phyloP scores from a whole-genome alignment of 257 asterid species.

The Misopates orontium region DNA sequence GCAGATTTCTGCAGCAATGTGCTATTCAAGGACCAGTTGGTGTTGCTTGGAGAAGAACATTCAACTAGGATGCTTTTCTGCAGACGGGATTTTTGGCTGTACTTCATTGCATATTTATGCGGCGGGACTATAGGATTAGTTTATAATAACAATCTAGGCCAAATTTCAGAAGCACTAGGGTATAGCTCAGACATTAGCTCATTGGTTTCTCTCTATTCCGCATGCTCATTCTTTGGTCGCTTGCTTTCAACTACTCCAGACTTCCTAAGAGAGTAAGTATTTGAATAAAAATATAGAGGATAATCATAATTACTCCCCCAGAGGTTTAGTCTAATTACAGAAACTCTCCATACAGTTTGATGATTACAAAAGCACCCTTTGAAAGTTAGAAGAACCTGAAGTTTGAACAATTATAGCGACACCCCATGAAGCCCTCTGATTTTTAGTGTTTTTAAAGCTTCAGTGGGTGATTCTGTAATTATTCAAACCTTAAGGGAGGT shows the following conservation, averaged over 20 bases:
- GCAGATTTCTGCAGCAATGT: constrained; percentile 16
- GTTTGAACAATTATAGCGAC: too few relatives aligned
- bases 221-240: constrained; percentile 72
- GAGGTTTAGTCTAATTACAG: too few relatives aligned
- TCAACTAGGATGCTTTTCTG: constrained; percentile 38
- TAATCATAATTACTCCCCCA: too few relatives aligned
- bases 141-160: constrained; percentile 70
- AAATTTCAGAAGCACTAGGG: constrained; percentile 63
- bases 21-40: constrained; percentile 26
- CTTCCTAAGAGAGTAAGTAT: constrained; percentile 44
- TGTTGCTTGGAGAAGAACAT: constrained; percentile 63
- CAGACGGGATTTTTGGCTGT: constrained; percentile 65
- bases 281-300: not conserved
- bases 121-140: constrained; percentile 67
- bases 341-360: too few relatives aligned
- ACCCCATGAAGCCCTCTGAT: too few relatives aligned
- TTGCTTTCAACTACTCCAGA: constrained; percentile 61
- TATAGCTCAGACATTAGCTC: constrained; percentile 38
- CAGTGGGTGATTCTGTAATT: too few relatives aligned
- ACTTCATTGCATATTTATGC: constrained; percentile 54
- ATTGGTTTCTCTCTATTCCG: constrained; percentile 60
- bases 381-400: too few relatives aligned
- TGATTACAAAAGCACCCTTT: too few relatives aligned
- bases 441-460: too few relatives aligned
- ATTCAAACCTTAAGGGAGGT: not conserved